Base-by-base conservation (phyloP, 2,329 filamentous ascomycete species). In the Aspergillus nomiae region DNA sequence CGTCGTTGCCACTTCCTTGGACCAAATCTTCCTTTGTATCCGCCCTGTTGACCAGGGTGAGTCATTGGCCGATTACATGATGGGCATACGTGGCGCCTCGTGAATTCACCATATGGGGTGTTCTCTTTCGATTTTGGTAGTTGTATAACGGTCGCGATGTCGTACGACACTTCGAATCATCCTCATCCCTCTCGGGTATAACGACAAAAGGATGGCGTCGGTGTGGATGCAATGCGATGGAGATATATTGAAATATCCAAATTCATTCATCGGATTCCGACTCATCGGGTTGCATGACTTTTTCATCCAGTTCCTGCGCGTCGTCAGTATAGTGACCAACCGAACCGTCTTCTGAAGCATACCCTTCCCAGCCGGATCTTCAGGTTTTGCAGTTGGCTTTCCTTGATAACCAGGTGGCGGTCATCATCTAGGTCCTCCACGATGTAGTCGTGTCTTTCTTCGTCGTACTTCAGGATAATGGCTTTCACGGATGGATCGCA, bases 401-500 rank as follows among this genome's bases (percentile, higher is more conserved):
- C 80, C 60, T 82, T 82, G 58, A 82, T 78, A 1, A 82, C 79
- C 1, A 82, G 68, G 46, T 78, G 78, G 11, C 78, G 74, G 59
- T 81, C 78, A 66, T 82, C 80, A 59, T 82, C 80, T 8, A 82
- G 66, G 56, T 82, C 80, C 62, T 82, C 80, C 56, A 82, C 78
- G 41, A 82, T 81, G 63, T 81, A 82, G 67, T 82, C 80, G 62
- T 82, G 79, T 55, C 74, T 69, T 59, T 81, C 78, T 65, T 81
- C 77, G 63, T 82, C 80, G 67, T 82, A 81, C 56, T 81, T 82
- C 32, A 82, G 72, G 60, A 82, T 82, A 67, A 82, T 81, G 48
- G 80, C 78, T 69, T 82, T 82, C 67, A 82, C 80, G 46, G 80
- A 82, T 3, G 80, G 80, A 65, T 82, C 80, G 71, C 80, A 82